Evolutionary conservation across 495 filamentous ascomycete species (phyloP).

Genomic region (Diplogelasinospora grovesii): DNA sequence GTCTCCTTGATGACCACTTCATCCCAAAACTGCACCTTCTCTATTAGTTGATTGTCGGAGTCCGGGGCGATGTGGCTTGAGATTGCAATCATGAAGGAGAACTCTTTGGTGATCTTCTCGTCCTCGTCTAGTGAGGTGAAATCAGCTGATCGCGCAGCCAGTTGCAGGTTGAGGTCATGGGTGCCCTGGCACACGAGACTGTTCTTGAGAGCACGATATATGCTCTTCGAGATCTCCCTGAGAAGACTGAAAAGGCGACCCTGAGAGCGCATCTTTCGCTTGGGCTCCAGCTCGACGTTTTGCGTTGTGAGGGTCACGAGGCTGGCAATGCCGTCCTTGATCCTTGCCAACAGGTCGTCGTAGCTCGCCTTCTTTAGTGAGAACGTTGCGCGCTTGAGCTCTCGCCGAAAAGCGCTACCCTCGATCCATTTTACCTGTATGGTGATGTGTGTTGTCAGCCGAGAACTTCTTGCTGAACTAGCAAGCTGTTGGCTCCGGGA

Average conservation of each 20-base stretch:
- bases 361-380: slow-evolving; percentile 21
- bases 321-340: slow-evolving; percentile 26
- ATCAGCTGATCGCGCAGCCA: slow-evolving; percentile 8
- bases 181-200: slow-evolving; percentile 27
- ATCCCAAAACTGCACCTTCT: neutral
- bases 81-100: slow-evolving; percentile 1
- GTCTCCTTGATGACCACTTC: neutral
- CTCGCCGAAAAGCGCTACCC: slow-evolving; percentile 1
- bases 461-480: too few relatives aligned
- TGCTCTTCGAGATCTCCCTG: slow-evolving; percentile 21
- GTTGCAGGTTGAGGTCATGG: slow-evolving; percentile 12
- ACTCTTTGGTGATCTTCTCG: slow-evolving; percentile 6
- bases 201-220: slow-evolving; percentile 28
- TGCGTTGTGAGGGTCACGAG: slow-evolving; percentile 27
- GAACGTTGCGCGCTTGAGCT: slow-evolving; percentile 26
- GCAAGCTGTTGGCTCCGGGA: too few relatives aligned
- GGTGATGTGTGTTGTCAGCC: neutral
- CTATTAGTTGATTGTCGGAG: too few relatives aligned
- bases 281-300: slow-evolving; percentile 27
- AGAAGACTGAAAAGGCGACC: slow-evolving; percentile 20
- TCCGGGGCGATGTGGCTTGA: too few relatives aligned
- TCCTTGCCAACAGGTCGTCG: slow-evolving; percentile 20
- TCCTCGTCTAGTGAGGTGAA: slow-evolving; percentile 17
- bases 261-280: slow-evolving; percentile 13
- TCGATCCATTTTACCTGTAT: slow-evolving; percentile 1